Base-by-base conservation (phyloP, 2,329 filamentous ascomycete species). In the Fusarium tupiense region DNA sequence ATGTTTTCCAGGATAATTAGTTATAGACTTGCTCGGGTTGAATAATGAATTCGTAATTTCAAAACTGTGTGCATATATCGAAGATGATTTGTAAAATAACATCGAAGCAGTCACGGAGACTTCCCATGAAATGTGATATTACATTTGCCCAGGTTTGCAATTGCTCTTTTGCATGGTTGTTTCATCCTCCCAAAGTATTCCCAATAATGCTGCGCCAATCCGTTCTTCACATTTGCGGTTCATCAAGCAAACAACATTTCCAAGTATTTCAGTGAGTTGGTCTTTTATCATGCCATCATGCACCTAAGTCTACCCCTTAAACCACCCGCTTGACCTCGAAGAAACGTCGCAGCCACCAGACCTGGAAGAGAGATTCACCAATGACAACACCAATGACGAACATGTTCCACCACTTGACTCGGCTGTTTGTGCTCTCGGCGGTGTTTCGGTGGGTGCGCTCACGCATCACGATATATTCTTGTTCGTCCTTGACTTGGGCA, bases 391-490 rank as follows among this genome's bases (percentile, higher is more conserved):
- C 89, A 75, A 99, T 91, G 85, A 99, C 95, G 85, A 98, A 98
- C 79, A 98, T 90, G 84, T 96, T 98, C 96, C 96, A 99, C 96
- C 96, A 99, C 88, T 99, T 99, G 83, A 99, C 96, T 76, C 96
- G 90, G 78, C 91, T 90, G 85, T 99, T 99, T 80, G 96, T 99
- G 89, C 95, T 98, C 88, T 99, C 96, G 74, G 96, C 96, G 16
- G 96, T 99, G 87, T 99, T 99, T 82, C 96, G 91, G 88, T 99
- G 96, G 77, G 94, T 98, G 81, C 96, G 91, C 87, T 99, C 96
- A 78, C 96, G 93, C 67, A 98, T 86, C 72, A 99, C 91, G 80
- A 99, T 98, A 87, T 99, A 99, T 78, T 92, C 91, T 86, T 99
- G 96, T 87, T 99, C 96, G 83, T 98, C 96, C 87, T 97, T 98